Percentiles rank a stretch among this genome's conserved stretches.
phyloP scores from a whole-genome alignment of 1,139 yeast genomes.

The Magnusiomyces paraingens region DNA sequence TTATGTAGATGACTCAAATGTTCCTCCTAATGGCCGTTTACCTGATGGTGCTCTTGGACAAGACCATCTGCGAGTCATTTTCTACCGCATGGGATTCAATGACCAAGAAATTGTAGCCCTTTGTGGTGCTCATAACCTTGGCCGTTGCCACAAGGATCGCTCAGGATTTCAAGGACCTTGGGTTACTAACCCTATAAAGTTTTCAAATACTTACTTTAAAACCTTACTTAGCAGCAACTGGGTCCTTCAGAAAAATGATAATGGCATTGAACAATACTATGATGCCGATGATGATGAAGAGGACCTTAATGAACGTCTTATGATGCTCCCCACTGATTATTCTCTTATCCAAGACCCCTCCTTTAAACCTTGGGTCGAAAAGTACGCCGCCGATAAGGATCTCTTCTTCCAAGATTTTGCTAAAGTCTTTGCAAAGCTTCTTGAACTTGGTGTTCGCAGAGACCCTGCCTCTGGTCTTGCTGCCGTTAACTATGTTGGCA shows the following conservation, averaged over 20 bases:
- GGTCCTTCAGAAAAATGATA: conserved; percentile 52
- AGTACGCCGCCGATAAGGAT: conserved; percentile 49
- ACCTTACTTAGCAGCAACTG: conserved; percentile 67
- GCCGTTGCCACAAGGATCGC: conserved; percentile 52
- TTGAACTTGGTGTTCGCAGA: conserved; percentile 51
- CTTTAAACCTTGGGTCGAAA: conserved; percentile 46
- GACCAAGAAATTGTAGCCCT: conserved; percentile 59
- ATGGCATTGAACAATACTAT: conserved; percentile 67
- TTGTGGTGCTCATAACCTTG: conserved; percentile 60
- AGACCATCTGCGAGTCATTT: conserved; percentile 49
- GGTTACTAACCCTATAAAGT: conserved; percentile 77
- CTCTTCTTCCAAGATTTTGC: conserved; percentile 49
- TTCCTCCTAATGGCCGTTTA: conserved; percentile 57
- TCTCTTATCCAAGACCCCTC: conserved; percentile 45
- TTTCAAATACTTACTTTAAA: conserved; percentile 73
- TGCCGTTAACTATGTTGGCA: conserved; percentile 25
- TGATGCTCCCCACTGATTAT: conserved; percentile 66
- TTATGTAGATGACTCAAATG: conserved; percentile 44
- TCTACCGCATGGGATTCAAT: conserved; percentile 55
- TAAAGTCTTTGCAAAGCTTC: conserved; percentile 45
- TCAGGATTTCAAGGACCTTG: conserved; percentile 83
- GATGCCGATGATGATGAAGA: conserved; percentile 44
- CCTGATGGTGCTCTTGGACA: conserved; percentile 53
- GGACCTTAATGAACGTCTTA: conserved; percentile 40
- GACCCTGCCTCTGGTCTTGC: conserved; percentile 30